A percentile compares a stretch with the other conserved stretches of the same genome.
Conservation (phyloP, 371 early-diverging fungal species). For the Saksenaea oblongispora region DNA sequence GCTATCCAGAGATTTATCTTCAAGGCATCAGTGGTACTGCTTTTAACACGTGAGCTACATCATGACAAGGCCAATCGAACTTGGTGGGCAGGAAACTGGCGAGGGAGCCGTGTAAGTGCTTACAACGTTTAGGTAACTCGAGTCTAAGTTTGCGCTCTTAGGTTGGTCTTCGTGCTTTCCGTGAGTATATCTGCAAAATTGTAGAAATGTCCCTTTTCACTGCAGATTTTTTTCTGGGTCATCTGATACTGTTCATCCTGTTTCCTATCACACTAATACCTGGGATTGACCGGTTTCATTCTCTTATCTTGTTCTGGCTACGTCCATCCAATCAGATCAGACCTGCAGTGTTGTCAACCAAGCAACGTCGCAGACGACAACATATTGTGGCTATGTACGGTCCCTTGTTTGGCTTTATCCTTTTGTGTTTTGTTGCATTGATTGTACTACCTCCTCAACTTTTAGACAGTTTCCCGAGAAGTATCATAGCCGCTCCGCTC, state of each 20-base stretch:
- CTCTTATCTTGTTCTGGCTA: constrained; percentile 82
- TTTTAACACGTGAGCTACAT: constrained; percentile 79
- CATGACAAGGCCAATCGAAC: constrained; percentile 80
- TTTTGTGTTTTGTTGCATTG: constrained; percentile 15
- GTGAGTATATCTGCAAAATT: constrained; percentile 82
- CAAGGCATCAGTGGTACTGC: constrained; percentile 66
- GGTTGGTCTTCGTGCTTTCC: constrained; percentile 21
- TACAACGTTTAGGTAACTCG: neutral
- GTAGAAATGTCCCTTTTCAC: constrained; percentile 85
- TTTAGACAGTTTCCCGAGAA: neutral
- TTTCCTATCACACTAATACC: constrained; percentile 70
- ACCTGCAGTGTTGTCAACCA: constrained; percentile 71
- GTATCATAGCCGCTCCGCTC: neutral
- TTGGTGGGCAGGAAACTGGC: constrained; percentile 93
- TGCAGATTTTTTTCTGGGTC: constrained; percentile 76
- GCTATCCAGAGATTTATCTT: constrained; percentile 72
- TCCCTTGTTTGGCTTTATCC: constrained; percentile 60
- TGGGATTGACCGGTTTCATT: constrained; percentile 76
- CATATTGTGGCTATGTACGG: constrained; percentile 66
- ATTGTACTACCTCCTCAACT: constrained; percentile 17
- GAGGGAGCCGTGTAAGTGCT: constrained; percentile 35
- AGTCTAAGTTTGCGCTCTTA: neutral
- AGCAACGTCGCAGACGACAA: constrained; percentile 58
- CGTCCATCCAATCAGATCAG: constrained; percentile 75
- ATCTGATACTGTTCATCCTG: constrained; percentile 70